A percentile compares a stretch with the other conserved stretches of the same genome.
phyloP scores from a whole-genome alignment of 768 basidiomycete genomes.

The Harrya chromipes region DNA sequence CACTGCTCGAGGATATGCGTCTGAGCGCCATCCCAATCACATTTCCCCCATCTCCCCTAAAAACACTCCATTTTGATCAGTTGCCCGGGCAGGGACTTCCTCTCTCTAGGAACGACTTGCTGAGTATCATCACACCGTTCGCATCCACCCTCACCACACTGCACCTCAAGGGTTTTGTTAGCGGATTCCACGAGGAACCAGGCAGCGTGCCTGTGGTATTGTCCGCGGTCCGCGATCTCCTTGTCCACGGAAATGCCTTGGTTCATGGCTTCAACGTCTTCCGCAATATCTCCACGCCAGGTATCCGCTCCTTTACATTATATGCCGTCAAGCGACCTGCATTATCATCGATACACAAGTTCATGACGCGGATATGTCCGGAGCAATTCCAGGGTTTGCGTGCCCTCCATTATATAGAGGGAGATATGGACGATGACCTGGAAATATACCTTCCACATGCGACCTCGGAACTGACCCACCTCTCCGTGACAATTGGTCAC shows the following conservation, averaged over 20 bases:
- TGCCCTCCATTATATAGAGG: slow-evolving; percentile 33
- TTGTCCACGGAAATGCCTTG: slow-evolving; percentile 31
- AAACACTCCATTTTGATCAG: slow-evolving; percentile 36
- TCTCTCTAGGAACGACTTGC: slow-evolving; percentile 25
- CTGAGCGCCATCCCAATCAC: slow-evolving; percentile 33
- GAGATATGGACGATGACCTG: slow-evolving; percentile 34
- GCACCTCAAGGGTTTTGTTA: slow-evolving; percentile 33
- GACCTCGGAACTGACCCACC: slow-evolving; percentile 34
- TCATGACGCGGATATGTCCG: slow-evolving; percentile 34
- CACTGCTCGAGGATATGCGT: slow-evolving; percentile 30
- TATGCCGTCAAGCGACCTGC: slow-evolving; percentile 26
- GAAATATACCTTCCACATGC: slow-evolving; percentile 33
- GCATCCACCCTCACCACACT: slow-evolving; percentile 28
- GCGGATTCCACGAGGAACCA: slow-evolving; percentile 32
- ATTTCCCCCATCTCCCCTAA: slow-evolving; percentile 25
- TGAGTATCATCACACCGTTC: slow-evolving; percentile 30
- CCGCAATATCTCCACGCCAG: slow-evolving; percentile 34
- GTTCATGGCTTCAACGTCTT: slow-evolving; percentile 34
- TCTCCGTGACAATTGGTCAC: slow-evolving; percentile 32
- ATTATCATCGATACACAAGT: slow-evolving; percentile 34
- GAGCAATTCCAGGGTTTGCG: slow-evolving; percentile 33
- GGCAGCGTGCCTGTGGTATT: slow-evolving; percentile 31
- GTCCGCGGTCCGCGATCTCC: slow-evolving; percentile 27
- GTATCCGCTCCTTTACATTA: slow-evolving; percentile 24
- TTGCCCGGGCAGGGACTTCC: slow-evolving; percentile 28